phyloP scores from a whole-genome alignment of 768 basidiomycete genomes.

The Mycena crocata region DNA sequence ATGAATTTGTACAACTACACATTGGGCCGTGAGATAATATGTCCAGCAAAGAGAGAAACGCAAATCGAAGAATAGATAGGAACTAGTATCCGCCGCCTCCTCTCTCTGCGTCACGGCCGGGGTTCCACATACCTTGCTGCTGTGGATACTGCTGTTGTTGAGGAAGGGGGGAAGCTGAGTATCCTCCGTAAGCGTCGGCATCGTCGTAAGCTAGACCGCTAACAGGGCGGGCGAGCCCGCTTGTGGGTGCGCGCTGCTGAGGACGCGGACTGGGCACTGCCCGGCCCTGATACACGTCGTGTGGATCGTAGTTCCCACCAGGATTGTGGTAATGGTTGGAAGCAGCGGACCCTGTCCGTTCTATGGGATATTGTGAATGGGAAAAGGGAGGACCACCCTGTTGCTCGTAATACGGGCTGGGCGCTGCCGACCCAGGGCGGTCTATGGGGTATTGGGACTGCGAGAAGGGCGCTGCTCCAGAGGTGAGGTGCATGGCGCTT shows the following conservation, averaged over 20 bases:
- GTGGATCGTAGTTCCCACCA: slow-evolving; percentile 56
- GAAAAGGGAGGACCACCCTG: not conserved
- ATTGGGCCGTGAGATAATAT: not conserved
- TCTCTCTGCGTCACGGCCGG: slow-evolving; percentile 29
- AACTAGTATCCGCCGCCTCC: slow-evolving; percentile 28
- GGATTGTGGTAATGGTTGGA: slow-evolving; percentile 28
- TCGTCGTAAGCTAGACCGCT: slow-evolving; percentile 53
- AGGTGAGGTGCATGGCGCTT: slow-evolving; percentile 69
- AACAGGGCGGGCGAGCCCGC: slow-evolving; percentile 32
- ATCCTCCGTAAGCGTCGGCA: slow-evolving; percentile 50
- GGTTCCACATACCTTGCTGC: slow-evolving; percentile 29
- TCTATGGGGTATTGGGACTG: slow-evolving; percentile 36
- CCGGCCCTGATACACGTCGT: slow-evolving; percentile 68
- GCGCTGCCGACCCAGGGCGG: slow-evolving; percentile 30
- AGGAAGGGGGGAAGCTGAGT: slow-evolving; percentile 23
- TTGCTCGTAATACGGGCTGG: slow-evolving; percentile 12
- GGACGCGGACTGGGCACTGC: slow-evolving; percentile 47
- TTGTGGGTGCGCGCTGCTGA: slow-evolving; percentile 37
- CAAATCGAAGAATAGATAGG: slow-evolving; percentile 23
- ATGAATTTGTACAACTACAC: slow-evolving; percentile 32
- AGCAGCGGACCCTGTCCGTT: slow-evolving; percentile 43
- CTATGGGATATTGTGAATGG: slow-evolving; percentile 49
- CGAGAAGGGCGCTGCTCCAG: slow-evolving; percentile 66
- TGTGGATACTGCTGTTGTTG: slow-evolving; percentile 22
- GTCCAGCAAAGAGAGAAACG: slow-evolving; percentile 24